Evolutionary conservation across 2,329 filamentous ascomycete species (phyloP), one percentile per base, ranked within the genome.

Genomic region (Xylariomycetidae sp.): DNA sequence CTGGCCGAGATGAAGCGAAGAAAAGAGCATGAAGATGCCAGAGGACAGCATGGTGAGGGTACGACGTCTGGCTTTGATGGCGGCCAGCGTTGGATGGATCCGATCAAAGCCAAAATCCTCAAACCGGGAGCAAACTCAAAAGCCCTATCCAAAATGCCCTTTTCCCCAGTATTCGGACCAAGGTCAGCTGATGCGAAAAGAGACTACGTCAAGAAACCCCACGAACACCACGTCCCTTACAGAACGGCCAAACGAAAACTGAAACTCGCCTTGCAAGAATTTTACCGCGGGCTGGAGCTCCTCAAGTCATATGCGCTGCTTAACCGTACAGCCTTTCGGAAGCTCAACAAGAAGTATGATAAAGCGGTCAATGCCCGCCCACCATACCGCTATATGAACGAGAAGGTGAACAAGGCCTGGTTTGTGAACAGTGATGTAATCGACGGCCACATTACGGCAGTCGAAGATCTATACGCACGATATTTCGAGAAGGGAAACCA

Each of bases 291-390:
- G 1, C 70, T 98, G 10, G 92, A 98, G 56, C 67, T 96, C 28
- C 71, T 98, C 38, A 96, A 95, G 62, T 85, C 86, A 0, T 98
- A 94, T 50, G 82, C 88, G 2, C 65, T 94, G 15, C 69, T 95
- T 10, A 98, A 98, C 57, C 76, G 87, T 30, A 95, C 87, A 0
- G 92, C 88, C 0, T 96, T 96, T 53, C 81, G 89, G 19, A 98
- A 98, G 59, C 87, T 98, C 54, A 95, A 94, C 63, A 98, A 98
- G 60, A 98, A 98, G 61, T 96, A 93, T 56, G 89, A 96, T 68
- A 98, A 96, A 63, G 78, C 83, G 2, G 78, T 88, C 36, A 77
- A 88, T 48, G 82, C 87, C 25, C 75, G 82, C 9, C 86, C 86
- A 0, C 74, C 82, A 0, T 74, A 84, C 53, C 76, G 82, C 18